phyloP scores from a whole-genome alignment of 2,329 filamentous ascomycete species.

The Cladophialophora bantiana region DNA sequence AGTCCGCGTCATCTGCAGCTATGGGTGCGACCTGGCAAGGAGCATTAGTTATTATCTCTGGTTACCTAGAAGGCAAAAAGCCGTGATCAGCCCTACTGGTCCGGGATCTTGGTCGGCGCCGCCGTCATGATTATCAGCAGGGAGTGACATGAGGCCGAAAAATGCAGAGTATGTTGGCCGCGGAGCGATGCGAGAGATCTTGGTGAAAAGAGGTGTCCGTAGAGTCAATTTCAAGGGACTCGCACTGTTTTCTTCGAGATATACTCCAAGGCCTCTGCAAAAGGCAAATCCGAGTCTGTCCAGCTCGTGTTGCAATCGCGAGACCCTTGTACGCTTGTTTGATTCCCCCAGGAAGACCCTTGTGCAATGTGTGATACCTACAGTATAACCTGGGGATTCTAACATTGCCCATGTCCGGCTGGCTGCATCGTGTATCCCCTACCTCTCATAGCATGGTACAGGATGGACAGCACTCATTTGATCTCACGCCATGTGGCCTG shows the following conservation, averaged over 20 bases:
- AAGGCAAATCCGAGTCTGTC: slow-evolving; percentile 2
- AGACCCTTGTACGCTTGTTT: not conserved
- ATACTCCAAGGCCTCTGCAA: not conserved
- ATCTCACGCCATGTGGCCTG: not conserved
- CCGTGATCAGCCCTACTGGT: slow-evolving; percentile 6
- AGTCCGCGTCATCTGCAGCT: slow-evolving; percentile 26
- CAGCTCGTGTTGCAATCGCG: not conserved
- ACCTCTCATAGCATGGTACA: not conserved
- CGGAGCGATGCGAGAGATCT: not conserved
- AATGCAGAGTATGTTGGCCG: not conserved
- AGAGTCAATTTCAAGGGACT: not conserved
- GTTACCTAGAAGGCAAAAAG: not conserved
- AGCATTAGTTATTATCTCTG: slow-evolving; percentile 1
- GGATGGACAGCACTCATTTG: not conserved
- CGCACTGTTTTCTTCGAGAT: slow-evolving; percentile 4
- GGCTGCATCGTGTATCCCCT: slow-evolving; percentile 11
- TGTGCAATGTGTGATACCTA: slow-evolving; percentile 6
- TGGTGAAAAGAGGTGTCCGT: not conserved
- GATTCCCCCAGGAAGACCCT: not conserved
- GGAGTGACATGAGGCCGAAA: slow-evolving; percentile 11
- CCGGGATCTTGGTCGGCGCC: not conserved
- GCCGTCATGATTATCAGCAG: not conserved
- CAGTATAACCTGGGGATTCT: not conserved
- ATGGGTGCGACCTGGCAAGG: not conserved
- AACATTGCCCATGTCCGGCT: not conserved